Evolutionary conservation across 805 yeast genomes (phyloP), one percentile per base, ranked within the genome.

Genomic region (Kodamaea neixiangensis): DNA sequence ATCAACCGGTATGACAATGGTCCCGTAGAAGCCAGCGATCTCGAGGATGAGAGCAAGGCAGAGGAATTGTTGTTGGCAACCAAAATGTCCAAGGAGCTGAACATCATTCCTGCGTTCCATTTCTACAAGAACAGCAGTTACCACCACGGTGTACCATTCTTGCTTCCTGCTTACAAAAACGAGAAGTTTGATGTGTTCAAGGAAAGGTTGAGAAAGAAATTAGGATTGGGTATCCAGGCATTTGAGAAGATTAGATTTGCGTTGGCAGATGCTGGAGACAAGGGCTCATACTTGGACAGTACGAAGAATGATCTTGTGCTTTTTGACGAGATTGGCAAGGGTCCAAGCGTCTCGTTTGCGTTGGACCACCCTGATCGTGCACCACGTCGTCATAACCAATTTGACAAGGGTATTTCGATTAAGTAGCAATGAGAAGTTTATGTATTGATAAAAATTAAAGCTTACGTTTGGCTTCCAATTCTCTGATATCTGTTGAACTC

Each of bases 291-390:
- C 51, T 67, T 78, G 42, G 82, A 73, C 42, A 53, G 56, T n/a
- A 72, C 79, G 1, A 83, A 83, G 47, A 83, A 81, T 20, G 79
- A 78, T 6, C 56, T 80, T 41, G 72, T 78, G 4, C 69, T 91
- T 14, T 86, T 73, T 63, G 85, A 84, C 48, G 78, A 78, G 39
- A 63, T 85, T 51, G 67, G 66, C 2, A 63, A 61, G 34, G 64
- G 72, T 14, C 71, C 73, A 7, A 73, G 73, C 42, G 85, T 80
- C 52, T 76, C 75, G 29, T 70, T 94, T 47, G 96, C 92, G 21
- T 73, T 94, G 63, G 97, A 94, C 63, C 96, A 89, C 61, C 91
- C 94, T 1, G 97, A 90, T 64, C 80, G 94, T 61, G 73, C 83
- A 39, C 78, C 84, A n/a, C 68, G 66, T 44, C 68, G 72, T 21